These are phyloP conservation scores for Trametes cubensis DNA, from an alignment of 768 basidiomycete genomes.

Conservation along the genomic window DNA sequence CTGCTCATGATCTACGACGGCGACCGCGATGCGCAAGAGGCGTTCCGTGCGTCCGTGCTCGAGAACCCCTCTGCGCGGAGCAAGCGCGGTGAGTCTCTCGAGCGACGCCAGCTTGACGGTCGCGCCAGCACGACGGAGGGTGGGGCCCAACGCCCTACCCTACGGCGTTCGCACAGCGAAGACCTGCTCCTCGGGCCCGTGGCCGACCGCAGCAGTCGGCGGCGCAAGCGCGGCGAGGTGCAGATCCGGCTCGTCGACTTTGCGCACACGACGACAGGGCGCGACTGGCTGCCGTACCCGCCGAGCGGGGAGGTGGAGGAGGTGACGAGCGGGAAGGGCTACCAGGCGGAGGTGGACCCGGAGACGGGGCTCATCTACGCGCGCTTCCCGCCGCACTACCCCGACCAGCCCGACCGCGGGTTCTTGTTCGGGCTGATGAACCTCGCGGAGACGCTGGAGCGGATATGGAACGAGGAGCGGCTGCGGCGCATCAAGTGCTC, in stretches of 20 bases:
- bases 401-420: constrained; percentile 88
- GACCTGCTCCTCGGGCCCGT: constrained; percentile 72
- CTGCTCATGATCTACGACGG: constrained; percentile 98
- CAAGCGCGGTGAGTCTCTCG: constrained; percentile 79
- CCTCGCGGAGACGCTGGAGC: constrained; percentile 73
- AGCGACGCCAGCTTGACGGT: constrained; percentile 44
- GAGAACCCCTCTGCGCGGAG: constrained; percentile 69
- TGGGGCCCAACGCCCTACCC: constrained; percentile 43
- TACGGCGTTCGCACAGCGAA: constrained; percentile 81
- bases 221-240: constrained; percentile 84
- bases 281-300: constrained; percentile 79
- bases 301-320: constrained; percentile 46
- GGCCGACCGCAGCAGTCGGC: constrained; percentile 62
- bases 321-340: constrained; percentile 65
- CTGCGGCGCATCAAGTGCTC: constrained; percentile 64
- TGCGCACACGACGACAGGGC: constrained; percentile 95
- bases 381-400: constrained; percentile 91
- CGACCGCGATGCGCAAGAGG: constrained; percentile 84
- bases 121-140: constrained; percentile 34
- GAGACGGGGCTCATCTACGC: constrained; percentile 85
- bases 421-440: constrained; percentile 91
- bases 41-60: constrained; percentile 58
- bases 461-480: constrained; percentile 87
- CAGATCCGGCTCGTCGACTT: constrained; percentile 98
- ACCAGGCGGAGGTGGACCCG: constrained; percentile 80